Conservation (phyloP, 306 rosid species). For the Macrotyloma uniflorum region DNA sequence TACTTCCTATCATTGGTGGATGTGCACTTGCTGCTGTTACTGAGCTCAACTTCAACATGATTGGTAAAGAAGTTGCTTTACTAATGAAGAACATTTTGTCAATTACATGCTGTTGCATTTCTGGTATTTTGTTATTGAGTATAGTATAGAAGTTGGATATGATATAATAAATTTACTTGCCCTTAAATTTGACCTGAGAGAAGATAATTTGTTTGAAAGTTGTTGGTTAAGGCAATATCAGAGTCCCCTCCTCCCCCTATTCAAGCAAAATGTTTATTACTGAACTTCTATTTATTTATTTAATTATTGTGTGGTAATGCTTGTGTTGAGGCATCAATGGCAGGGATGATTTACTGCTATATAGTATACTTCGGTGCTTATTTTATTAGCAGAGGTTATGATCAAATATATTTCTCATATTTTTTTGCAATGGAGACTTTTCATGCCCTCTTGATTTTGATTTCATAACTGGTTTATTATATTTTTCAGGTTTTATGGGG, state of each 20-base stretch:
- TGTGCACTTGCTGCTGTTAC: conserved; percentile 92
- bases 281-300: background rate
- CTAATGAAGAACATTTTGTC: background rate
- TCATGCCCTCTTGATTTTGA: conserved; percentile 22
- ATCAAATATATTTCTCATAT: conserved; percentile 1
- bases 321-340: background rate
- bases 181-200: background rate
- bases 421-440: background rate
- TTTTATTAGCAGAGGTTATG: conserved; percentile 3
- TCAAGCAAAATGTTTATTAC: background rate
- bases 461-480: background rate
- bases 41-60: conserved; percentile 97
- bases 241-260: background rate
- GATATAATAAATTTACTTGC: background rate
- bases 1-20: conserved; percentile 91
- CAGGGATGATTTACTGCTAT: background rate
- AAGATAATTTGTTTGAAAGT: conserved; percentile 10
- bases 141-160: background rate
- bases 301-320: background rate
- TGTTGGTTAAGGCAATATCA: background rate
- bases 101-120: background rate
- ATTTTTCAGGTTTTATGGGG: conserved; percentile 88
- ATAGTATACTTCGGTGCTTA: background rate
- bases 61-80: conserved; percentile 51
- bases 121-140: background rate